Base-by-base conservation (phyloP, 345 rosid genomes). In the Sonneratia alba region DNA sequence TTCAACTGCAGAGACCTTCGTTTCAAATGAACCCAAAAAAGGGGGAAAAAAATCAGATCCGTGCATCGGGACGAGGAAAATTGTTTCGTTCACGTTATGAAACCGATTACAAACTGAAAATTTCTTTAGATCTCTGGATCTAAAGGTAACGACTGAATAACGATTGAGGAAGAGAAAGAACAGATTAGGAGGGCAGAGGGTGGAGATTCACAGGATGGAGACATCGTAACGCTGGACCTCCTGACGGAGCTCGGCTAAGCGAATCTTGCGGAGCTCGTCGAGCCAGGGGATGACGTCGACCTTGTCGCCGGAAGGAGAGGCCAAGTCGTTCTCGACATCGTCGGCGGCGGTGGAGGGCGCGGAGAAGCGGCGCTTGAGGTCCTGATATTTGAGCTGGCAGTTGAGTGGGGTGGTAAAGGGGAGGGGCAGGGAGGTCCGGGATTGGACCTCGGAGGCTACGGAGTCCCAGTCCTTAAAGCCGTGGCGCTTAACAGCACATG, bases 401-500 rank as follows among this genome's bases (percentile, higher is more conserved):
- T 56, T 42, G 18, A 76, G 71, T 49, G 91, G 77, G 45, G 91
- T 76, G 74, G 85, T 56, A 36, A 87, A 69, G 63, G 83, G 73
- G 55, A 45, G 79, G 47, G 90, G 83, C 36, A 79, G 75, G 66
- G 82, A 78, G 79, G 78, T 83, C 42, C 76, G 84, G 68, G 95
- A 74, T 74, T 81, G 97, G 72, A 93, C 75, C 82, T 90, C 98
- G 72, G 78, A 37, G 38, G 97, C 82, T 14, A 90, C 91, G 73
- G 88, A 86, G 21, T 87, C 92, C 97, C 97, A 92, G 78, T 82
- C 82, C 72, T 78, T 59, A 72, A 77, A 79, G 62, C 98, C 96
- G 75, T 92, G 92, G 57, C 96, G 91, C 53, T 90, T 85, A 15
- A 92, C 96, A 71, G 98, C 98, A 73, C 81, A 86, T 37, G 93